Evolutionary conservation across 2,329 filamentous ascomycete genomes (phyloP).

Genomic region (Parascedosporium putredinis): DNA sequence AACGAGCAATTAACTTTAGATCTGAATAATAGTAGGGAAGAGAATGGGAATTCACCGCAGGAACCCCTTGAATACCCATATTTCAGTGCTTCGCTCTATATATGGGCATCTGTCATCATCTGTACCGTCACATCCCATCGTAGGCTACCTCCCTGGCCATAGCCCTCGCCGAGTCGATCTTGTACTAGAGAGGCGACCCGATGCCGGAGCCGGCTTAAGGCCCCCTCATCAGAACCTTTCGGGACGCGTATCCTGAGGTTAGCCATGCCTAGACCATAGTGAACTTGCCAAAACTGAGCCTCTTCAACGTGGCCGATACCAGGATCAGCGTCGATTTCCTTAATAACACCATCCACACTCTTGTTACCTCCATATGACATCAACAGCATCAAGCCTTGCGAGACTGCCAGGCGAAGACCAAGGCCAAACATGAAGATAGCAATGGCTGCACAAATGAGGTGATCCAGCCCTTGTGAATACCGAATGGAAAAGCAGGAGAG

Average conservation of each 20-base stretch:
- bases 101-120: constrained; percentile 36
- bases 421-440: constrained; percentile 81
- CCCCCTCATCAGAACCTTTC: constrained; percentile 56
- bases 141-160: constrained; percentile 66
- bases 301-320: constrained; percentile 71
- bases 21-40: too few relatives aligned
- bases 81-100: background rate
- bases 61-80: background rate
- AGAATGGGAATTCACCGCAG: too few relatives aligned
- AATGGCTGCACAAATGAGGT: constrained; percentile 69
- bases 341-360: constrained; percentile 62
- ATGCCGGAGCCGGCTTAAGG: constrained; percentile 62
- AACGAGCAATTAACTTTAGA: too few relatives aligned
- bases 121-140: constrained; percentile 93
- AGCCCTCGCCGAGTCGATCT: constrained; percentile 78
- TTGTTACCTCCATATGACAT: constrained; percentile 63
- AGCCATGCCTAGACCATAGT: constrained; percentile 93
- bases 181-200: constrained; percentile 70
- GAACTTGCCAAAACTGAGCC: constrained; percentile 96
- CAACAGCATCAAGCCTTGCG: constrained; percentile 85
- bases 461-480: constrained; percentile 68
- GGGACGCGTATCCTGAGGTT: constrained; percentile 72
- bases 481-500: constrained; percentile 74
- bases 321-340: constrained; percentile 74
- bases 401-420: constrained; percentile 71